Evolutionary conservation across 768 basidiomycete genomes (phyloP).

Genomic region (Termitomyces sp.): DNA sequence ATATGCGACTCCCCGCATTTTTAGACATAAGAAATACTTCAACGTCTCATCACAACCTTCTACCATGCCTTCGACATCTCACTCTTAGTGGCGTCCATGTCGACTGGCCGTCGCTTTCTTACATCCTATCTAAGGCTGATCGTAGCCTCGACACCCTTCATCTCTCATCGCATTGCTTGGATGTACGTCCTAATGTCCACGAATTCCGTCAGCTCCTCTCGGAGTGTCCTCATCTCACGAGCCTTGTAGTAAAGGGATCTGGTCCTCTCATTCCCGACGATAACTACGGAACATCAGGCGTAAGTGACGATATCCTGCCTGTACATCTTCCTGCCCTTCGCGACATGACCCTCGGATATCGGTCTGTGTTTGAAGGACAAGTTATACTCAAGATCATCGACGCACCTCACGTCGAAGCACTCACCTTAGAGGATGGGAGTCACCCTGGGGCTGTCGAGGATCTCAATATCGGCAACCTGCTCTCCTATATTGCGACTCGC

Average conservation of each 20-base stretch:
- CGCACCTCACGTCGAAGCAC: conserved; percentile 29
- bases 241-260: conserved; percentile 44
- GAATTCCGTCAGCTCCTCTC: conserved; percentile 40
- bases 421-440: conserved; percentile 42
- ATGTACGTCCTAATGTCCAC: conserved; percentile 46
- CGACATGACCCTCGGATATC: conserved; percentile 40
- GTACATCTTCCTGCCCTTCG: conserved; percentile 33
- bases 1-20: conserved; percentile 30
- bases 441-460: conserved; percentile 36
- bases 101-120: conserved; percentile 42
- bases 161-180: conserved; percentile 46
- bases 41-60: conserved; percentile 17
- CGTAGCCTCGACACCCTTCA: conserved; percentile 33
- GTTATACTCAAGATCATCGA: conserved; percentile 34
- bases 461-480: conserved; percentile 34
- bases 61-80: conserved; percentile 44
- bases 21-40: conserved; percentile 22
- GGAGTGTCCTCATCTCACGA: conserved; percentile 33
- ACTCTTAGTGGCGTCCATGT: conserved; percentile 54
- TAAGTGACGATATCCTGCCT: conserved; percentile 21
- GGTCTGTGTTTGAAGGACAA: conserved; percentile 31
- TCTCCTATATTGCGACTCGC: conserved; percentile 33
- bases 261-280: conserved; percentile 30
- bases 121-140: conserved; percentile 35
- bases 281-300: conserved; percentile 10